Conservation (phyloP, 768 basidiomycete species). For the Coprinellus micaceus region DNA sequence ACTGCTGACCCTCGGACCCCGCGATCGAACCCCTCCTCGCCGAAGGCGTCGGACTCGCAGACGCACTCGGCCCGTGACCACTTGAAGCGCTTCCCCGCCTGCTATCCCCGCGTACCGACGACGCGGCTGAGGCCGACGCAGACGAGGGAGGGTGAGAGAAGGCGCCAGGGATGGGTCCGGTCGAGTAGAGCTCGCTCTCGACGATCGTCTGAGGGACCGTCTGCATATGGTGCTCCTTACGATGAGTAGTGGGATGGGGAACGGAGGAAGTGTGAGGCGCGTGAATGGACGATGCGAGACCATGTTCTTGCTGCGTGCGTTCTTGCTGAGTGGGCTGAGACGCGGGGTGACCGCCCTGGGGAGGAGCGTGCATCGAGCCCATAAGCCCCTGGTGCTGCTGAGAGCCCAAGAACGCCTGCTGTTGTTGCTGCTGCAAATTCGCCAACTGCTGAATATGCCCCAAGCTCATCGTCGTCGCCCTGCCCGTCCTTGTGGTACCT, state of each 20-base stretch:
- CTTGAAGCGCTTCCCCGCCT: too few species aligned
- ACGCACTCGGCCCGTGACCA: too few species aligned
- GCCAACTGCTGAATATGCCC: neutral
- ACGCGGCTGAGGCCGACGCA: too few species aligned
- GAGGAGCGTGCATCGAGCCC: neutral
- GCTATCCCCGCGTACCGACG: too few species aligned
- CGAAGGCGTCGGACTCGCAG: too few species aligned
- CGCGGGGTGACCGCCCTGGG: neutral
- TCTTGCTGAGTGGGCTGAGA: neutral
- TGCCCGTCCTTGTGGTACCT: constrained; percentile 40
- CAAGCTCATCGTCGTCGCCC: neutral
- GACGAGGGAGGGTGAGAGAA: too few species aligned
- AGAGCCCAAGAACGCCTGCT: constrained; percentile 8
- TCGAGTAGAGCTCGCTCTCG: neutral
- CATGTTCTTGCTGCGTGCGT: neutral
- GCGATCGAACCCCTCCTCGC: neutral
- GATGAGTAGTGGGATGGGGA: too few species aligned
- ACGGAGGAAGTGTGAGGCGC: too few species aligned
- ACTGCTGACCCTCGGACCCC: neutral
- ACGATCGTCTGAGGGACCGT: too few species aligned
- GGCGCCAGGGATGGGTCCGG: neutral
- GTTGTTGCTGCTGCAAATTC: constrained; percentile 16
- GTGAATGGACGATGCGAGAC: too few species aligned
- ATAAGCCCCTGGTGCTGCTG: neutral
- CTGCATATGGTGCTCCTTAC: too few species aligned